Percentiles rank a stretch among this genome's conserved stretches.
Conservation (phyloP, 2,329 filamentous ascomycete species). For the Raffaelea albimanens region DNA sequence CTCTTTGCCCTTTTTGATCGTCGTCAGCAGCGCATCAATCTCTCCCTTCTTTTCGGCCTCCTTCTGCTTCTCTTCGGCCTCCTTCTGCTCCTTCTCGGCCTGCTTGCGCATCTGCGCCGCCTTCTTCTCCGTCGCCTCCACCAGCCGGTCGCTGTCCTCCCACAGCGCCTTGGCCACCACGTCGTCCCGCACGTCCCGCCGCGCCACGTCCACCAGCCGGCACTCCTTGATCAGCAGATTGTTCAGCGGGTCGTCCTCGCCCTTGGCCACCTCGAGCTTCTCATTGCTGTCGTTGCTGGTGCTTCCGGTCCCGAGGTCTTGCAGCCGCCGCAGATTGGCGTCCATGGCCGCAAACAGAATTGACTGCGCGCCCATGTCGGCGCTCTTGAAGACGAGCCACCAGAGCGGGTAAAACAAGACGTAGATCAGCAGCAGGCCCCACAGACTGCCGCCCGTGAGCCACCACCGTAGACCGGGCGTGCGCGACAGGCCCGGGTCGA, state of each 20-base stretch:
- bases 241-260: constrained; percentile 7
- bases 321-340: constrained; percentile 46
- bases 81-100: constrained; percentile 20
- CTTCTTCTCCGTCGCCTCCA: constrained; percentile 74
- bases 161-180: constrained; percentile 75
- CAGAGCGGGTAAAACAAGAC: constrained; percentile 67
- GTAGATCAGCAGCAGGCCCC: constrained; percentile 67
- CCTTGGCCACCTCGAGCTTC: background rate
- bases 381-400: constrained; percentile 83
- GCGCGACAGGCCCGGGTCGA: constrained; percentile 75
- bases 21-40: constrained; percentile 28
- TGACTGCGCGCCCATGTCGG: constrained; percentile 75
- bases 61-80: constrained; percentile 21
- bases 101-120: constrained; percentile 49
- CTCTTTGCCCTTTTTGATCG: constrained; percentile 33
- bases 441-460: constrained; percentile 74
- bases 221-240: constrained; percentile 77
- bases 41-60: constrained; percentile 23
- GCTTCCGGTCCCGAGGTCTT: constrained; percentile 17
- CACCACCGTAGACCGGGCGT: constrained; percentile 84
- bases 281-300: no score
- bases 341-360: constrained; percentile 85
- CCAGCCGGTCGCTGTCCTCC: constrained; percentile 77
- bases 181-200: constrained; percentile 70
- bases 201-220: constrained; percentile 60